A percentile compares a stretch with the other conserved stretches of the same genome.
Evolutionary conservation across 192 early-diverging fungal genomes (phyloP).

Genomic region (Umbelopsis isabellina): DNA sequence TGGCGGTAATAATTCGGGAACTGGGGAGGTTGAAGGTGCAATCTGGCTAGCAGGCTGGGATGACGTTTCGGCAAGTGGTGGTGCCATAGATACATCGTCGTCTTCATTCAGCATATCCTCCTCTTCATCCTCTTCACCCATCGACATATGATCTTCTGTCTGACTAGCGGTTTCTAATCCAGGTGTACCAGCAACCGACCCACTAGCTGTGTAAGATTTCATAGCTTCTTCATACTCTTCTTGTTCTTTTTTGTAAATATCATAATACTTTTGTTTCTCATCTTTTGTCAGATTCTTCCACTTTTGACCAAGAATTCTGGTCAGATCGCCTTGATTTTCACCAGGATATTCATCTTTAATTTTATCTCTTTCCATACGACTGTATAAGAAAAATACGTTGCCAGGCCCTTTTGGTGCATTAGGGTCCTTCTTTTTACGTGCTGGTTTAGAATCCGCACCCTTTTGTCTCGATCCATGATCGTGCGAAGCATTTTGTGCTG

Average conservation of each 20-base stretch:
- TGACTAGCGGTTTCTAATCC: constrained; percentile 19
- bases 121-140: constrained; percentile 31
- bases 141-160: constrained; percentile 20
- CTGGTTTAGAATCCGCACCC: constrained; percentile 24
- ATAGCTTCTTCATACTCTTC: constrained; percentile 40
- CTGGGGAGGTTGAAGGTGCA: background rate
- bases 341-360: constrained; percentile 45
- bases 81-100: constrained; percentile 13
- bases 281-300: constrained; percentile 44
- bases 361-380: constrained; percentile 43
- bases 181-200: constrained; percentile 12
- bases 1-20: constrained; percentile 5
- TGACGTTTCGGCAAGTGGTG: background rate
- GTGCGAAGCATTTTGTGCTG: constrained; percentile 1
- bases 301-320: constrained; percentile 42
- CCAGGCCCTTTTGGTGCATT: constrained; percentile 49
- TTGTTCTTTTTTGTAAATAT: constrained; percentile 38
- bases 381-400: constrained; percentile 48
- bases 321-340: constrained; percentile 41
- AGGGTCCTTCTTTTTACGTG: constrained; percentile 44
- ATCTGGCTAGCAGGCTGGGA: background rate
- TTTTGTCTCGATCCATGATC: constrained; percentile 9
- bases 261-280: constrained; percentile 43
- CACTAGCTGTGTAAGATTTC: constrained; percentile 31
- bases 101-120: constrained; percentile 32